phyloP scores from a whole-genome alignment of 2,329 filamentous ascomycete genomes.

The Verticillium nubilum region DNA sequence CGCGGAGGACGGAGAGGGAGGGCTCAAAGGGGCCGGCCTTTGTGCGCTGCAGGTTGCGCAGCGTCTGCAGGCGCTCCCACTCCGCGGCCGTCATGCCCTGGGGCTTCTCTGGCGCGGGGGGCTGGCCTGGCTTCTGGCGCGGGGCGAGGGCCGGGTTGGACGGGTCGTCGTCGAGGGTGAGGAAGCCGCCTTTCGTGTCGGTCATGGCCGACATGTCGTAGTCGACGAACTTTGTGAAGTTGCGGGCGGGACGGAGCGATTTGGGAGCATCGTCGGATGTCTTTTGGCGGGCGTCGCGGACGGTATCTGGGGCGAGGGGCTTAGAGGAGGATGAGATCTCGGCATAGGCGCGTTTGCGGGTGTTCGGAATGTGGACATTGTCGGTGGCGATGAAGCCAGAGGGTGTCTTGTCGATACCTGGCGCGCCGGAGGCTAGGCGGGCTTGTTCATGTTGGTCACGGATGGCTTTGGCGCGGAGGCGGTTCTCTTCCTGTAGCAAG shows the following conservation, averaged over 20 bases:
- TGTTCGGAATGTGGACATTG: constrained; percentile 52
- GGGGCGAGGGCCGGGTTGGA: constrained; percentile 67
- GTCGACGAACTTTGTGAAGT: constrained; percentile 92
- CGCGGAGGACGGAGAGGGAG: constrained; percentile 68
- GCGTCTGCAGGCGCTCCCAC: constrained; percentile 80
- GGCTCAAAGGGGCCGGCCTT: constrained; percentile 85
- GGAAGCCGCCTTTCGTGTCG: constrained; percentile 93
- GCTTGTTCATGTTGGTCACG: constrained; percentile 68
- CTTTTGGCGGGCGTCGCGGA: constrained; percentile 61
- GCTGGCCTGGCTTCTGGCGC: constrained; percentile 29
- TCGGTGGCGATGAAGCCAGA: constrained; percentile 69
- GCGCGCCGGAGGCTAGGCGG: constrained; percentile 37
- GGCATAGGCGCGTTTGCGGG: constrained; percentile 65
- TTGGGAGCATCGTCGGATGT: constrained; percentile 30
- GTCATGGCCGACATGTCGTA: constrained; percentile 98
- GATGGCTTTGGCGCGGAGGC: constrained; percentile 82
- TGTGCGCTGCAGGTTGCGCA: constrained; percentile 65
- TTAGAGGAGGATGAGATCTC: constrained; percentile 38
- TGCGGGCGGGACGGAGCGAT: constrained; percentile 68
- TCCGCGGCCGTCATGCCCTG: constrained; percentile 84
- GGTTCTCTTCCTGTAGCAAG: constrained; percentile 67
- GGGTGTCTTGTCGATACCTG: constrained; percentile 42
- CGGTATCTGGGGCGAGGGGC: constrained; percentile 44
- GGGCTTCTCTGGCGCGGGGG: constrained; percentile 60
- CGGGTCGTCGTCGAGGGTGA: constrained; percentile 87